phyloP scores from a whole-genome alignment of 202 grass and related monocot genomes.

The Schoenoplectus tabernaemontani region DNA sequence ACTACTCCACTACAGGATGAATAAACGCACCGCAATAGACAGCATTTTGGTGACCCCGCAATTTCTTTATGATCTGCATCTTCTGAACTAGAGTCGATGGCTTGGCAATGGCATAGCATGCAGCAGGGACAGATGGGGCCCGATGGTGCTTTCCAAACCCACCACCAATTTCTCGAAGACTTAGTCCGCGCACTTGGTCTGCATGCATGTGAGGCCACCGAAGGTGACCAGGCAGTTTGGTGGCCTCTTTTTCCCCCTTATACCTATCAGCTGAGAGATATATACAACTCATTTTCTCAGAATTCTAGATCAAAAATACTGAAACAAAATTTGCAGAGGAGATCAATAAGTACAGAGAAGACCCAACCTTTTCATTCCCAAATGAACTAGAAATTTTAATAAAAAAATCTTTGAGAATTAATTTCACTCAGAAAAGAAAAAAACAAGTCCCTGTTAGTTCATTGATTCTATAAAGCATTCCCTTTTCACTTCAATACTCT shows the following conservation, averaged over 20 bases:
- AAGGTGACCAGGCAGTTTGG: slow-evolving; percentile 53
- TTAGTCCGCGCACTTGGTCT: slow-evolving; percentile 83
- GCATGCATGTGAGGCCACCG: slow-evolving; percentile 95
- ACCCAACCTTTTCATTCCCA: background rate
- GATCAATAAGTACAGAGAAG: background rate
- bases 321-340: background rate
- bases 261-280: slow-evolving; percentile 57
- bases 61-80: slow-evolving; percentile 95
- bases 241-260: slow-evolving; percentile 39
- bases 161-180: slow-evolving; percentile 87
- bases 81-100: slow-evolving; percentile 92
- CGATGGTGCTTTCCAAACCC: slow-evolving; percentile 85
- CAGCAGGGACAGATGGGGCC: slow-evolving; percentile 83
- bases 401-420: background rate
- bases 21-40: slow-evolving; percentile 82
- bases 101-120: slow-evolving; percentile 93
- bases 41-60: slow-evolving; percentile 91
- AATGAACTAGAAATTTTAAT: background rate
- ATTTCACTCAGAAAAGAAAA: background rate
- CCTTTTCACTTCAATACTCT: background rate
- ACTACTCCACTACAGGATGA: slow-evolving; percentile 20
- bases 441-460: background rate
- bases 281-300: background rate
- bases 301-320: background rate
- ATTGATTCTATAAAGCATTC: background rate